These are phyloP conservation scores for Sutorius australiensis DNA, from an alignment of 768 basidiomycete species.

Conservation along the genomic window DNA sequence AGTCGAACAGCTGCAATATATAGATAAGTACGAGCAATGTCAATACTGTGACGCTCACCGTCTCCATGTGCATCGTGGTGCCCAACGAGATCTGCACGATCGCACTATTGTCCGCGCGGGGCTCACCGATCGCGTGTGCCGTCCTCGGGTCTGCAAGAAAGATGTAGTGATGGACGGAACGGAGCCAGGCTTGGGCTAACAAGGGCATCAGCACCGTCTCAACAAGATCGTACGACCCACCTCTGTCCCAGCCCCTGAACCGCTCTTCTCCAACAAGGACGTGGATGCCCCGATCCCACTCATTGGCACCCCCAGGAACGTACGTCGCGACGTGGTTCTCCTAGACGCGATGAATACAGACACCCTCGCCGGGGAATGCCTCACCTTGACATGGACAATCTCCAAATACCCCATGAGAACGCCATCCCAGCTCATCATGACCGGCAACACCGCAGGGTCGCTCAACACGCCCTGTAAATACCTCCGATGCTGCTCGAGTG, in stretches of 20 bases:
- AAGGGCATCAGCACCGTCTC: not conserved
- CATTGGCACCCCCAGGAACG: conserved; percentile 26
- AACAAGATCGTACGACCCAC: conserved; percentile 28
- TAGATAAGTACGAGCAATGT: not conserved
- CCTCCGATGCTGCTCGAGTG: conserved; percentile 40
- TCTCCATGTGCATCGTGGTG: conserved; percentile 20
- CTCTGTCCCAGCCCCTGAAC: conserved; percentile 40
- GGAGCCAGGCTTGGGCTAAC: conserved; percentile 18
- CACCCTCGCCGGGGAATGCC: not conserved
- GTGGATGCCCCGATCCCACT: conserved; percentile 39
- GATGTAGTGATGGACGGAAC: conserved; percentile 37
- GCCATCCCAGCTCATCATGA: conserved; percentile 47
- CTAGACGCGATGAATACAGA: conserved; percentile 1
- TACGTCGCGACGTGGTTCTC: conserved; percentile 23
- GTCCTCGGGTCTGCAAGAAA: conserved; percentile 45
- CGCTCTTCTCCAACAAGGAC: conserved; percentile 46
- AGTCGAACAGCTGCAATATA: conserved; percentile 24
- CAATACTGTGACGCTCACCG: conserved; percentile 6
- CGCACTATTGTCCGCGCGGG: conserved; percentile 31
- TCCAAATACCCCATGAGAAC: conserved; percentile 43
- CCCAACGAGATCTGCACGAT: conserved; percentile 26
- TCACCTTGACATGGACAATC: conserved; percentile 45
- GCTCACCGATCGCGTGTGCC: conserved; percentile 41
- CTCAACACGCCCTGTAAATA: conserved; percentile 36
- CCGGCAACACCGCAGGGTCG: conserved; percentile 38